Base-by-base conservation (phyloP, 768 basidiomycete species). In the Chlorophyllum brunneum region DNA sequence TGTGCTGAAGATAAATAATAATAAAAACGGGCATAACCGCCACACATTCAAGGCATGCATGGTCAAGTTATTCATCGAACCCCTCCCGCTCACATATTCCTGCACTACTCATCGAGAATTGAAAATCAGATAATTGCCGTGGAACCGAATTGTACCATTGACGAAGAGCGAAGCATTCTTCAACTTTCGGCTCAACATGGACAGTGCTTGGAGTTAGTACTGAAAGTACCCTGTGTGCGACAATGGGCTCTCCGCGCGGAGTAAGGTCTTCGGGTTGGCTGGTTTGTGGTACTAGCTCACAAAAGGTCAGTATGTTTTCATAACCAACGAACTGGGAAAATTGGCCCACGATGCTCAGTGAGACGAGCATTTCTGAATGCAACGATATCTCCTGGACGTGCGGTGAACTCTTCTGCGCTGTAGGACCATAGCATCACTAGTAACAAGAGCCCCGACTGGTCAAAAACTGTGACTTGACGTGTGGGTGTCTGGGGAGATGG, bases 361-460 rank as follows among this genome's bases (percentile, higher is more conserved):
- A 98, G 88, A 65, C 87, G 91, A 56, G 92, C 92, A 20, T 90
- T 87, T 69, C 95, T 95, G 78, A 95, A 91, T 2, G 95, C 95
- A 57, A 95, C 78, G 27, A 98, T 85, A 5, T 89, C 82, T 40
- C 76, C 75, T 11, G 77, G 73, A 18, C 71, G 68, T 4, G 76
- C 70, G 13, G 67, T 64, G 65, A 83, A 97, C 29, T 79, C 77
- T 64, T 97, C 92, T 0, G 95, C 95, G 65, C 91, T 88, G 65
- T 89, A 92, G 20, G 94, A 95, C 95, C 97, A 99, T 27, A 99
- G 73, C 2, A 95, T 98, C 56, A 97, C 66, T 27, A 92, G 81
- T 38, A 92, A 83, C 16, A 84, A 80, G 61, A 73, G 88, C 30
- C 79, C 79, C 4, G 92, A 87, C 56, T 79, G 80, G 65, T 99